Evolutionary conservation across 2,329 filamentous ascomycete genomes (phyloP).

Genomic region (Ceratocystis diversiconidia): DNA sequence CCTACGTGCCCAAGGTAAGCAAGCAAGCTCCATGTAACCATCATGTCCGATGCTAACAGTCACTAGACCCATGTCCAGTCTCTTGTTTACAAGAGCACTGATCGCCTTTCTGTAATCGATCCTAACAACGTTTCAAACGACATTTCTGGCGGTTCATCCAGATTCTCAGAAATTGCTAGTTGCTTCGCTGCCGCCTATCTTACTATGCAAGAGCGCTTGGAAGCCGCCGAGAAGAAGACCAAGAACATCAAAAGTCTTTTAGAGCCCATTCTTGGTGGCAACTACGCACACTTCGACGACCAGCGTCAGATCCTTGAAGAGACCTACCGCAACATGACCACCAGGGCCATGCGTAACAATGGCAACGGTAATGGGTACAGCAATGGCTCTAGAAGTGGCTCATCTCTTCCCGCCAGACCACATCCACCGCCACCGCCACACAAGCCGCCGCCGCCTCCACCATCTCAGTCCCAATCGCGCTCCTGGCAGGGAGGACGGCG

Average conservation of each 20-base stretch:
- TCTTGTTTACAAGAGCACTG: constrained; percentile 43
- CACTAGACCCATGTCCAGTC: constrained; percentile 31
- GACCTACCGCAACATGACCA: constrained; percentile 8
- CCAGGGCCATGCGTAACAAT: not conserved
- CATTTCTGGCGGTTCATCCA: constrained; percentile 71
- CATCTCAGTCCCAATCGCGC: not conserved
- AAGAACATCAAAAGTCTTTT: constrained; percentile 18
- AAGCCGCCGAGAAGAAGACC: constrained; percentile 21
- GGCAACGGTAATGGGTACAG: not conserved
- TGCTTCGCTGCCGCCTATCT: constrained; percentile 53
- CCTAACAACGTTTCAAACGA: constrained; percentile 78
- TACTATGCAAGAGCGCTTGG: constrained; percentile 39
- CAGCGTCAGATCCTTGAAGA: constrained; percentile 16
- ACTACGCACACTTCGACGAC: constrained; percentile 18
- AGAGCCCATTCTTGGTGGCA: constrained; percentile 18
- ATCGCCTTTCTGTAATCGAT: constrained; percentile 76
- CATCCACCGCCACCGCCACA: constrained; percentile 2
- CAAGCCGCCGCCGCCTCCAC: constrained; percentile 14
- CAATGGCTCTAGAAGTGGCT: not conserved
- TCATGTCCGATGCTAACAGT: constrained; percentile 7
- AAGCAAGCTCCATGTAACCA: not conserved
- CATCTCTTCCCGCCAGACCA: constrained; percentile 13
- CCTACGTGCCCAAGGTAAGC: constrained; percentile 61
- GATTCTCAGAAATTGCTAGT: constrained; percentile 51
- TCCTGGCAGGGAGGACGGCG: constrained; percentile 9